Evolutionary conservation across 805 yeast genomes (phyloP), one percentile per base, ranked within the genome.

Genomic region (Hanseniaspora valbyensis): DNA sequence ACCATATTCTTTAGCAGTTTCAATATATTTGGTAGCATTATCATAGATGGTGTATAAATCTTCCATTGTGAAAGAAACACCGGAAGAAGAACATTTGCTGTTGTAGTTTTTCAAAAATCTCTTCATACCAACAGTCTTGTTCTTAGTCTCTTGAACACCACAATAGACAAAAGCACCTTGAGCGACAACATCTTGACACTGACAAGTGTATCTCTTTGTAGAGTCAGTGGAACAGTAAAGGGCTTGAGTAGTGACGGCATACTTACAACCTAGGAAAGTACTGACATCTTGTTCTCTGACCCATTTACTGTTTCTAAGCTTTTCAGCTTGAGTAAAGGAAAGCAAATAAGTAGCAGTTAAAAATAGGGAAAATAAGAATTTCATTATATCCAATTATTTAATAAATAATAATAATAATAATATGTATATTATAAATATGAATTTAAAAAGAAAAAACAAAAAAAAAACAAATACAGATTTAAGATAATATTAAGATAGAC

Each of bases 21-120:
- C 61, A 51, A 72, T 55, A 57, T 69, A 69, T 8, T 63, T 42
- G 7, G 78, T 69, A 13, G 76, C 77, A 53, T 75, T 75, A 2
- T 65, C 57, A 52, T 66, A 72, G 2, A 75, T 64, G 1, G 56
- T 60, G 13, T 63, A 54, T 50, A 72, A 64, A 21, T 66, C 57
- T 14, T 60, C 65, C 32, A 55, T 56, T 7, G 76, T 69, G 45
- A 70, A 61, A 12, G 59, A 56, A 3, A 59, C 53, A 54, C 69
- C 66, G n/a, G 56, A 49, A 14, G 59, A 54, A 21, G 65, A 55
- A 16, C 50, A 51, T 1, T 59, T 43, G 21, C 63, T 62, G 32
- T 55, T 46, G 4, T 52, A 55, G 1, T 39, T 36, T 5, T 44
- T 18, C 24, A 55, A 52, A 32, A 42, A 42, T 13, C 32, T 22